phyloP scores from a whole-genome alignment of 1,284 basidiomycete species.

The Trametes versicolor region DNA sequence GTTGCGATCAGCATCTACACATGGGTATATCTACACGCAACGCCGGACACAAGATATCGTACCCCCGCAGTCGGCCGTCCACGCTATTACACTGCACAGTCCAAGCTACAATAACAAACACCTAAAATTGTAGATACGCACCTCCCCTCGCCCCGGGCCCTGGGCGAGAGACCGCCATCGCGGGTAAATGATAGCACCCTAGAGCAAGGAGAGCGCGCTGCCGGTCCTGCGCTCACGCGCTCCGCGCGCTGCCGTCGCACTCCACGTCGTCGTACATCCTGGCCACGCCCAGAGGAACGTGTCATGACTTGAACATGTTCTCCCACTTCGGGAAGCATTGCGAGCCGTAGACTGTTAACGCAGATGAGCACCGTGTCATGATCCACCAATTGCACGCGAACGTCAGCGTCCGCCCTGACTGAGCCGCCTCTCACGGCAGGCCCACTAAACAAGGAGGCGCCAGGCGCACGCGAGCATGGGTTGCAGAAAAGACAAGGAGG shows the following conservation, averaged over 20 bases:
- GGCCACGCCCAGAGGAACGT: neutral
- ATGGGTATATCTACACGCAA: neutral
- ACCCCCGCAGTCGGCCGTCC: neutral
- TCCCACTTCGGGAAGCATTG: conserved; percentile 4
- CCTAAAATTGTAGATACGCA: neutral
- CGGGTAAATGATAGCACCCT: neutral
- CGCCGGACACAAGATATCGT: neutral
- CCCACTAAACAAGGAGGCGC: too few relatives aligned
- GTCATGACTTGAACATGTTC: conserved; percentile 9
- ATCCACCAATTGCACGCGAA: neutral
- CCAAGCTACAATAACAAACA: neutral
- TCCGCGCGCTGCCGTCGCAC: neutral
- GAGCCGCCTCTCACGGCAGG: too few relatives aligned
- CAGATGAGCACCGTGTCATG: neutral
- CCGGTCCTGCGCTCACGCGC: neutral
- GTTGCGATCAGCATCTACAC: neutral
- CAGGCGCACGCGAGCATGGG: too few relatives aligned
- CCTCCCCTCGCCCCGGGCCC: neutral
- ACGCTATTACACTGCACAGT: neutral
- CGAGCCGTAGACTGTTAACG: conserved; percentile 2
- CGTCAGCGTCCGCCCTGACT: neutral
- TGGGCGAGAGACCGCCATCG: neutral
- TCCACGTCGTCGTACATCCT: neutral
- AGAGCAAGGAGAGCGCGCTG: neutral
- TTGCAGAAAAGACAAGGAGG: conserved; percentile 13